Conservation (phyloP, 352 stramenopile species). For the Globisporangium radiosum region DNA sequence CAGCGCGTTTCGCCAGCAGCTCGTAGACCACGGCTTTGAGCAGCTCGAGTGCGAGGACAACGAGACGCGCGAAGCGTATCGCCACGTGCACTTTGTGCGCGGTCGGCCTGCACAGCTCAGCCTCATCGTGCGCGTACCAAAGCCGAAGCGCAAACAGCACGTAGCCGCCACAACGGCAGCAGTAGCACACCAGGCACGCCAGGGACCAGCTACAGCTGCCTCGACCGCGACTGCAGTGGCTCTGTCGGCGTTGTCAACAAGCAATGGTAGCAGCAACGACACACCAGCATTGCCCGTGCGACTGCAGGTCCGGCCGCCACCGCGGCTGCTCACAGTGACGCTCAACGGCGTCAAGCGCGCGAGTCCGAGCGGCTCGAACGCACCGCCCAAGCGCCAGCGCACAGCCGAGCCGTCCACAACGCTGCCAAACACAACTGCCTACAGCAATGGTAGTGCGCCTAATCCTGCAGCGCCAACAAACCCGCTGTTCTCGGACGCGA, state of each 20-base stretch:
- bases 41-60: slow-evolving; percentile 56
- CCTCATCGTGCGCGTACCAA: slow-evolving; percentile 40
- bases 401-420: background rate
- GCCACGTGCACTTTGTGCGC: slow-evolving; percentile 46
- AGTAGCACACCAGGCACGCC: slow-evolving; percentile 1
- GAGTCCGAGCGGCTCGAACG: slow-evolving; percentile 6
- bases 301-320: background rate
- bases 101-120: slow-evolving; percentile 44
- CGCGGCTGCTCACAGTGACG: slow-evolving; percentile 37
- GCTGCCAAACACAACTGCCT: slow-evolving; percentile 4
- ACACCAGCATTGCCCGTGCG: slow-evolving; percentile 1
- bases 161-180: background rate
- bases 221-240: background rate
- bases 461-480: slow-evolving; percentile 14
- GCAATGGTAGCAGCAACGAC: background rate
- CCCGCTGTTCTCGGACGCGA: slow-evolving; percentile 48
- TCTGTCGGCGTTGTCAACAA: no score
- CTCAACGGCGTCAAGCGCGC: slow-evolving; percentile 25
- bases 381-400: slow-evolving; percentile 6
- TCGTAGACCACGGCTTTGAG: slow-evolving; percentile 67
- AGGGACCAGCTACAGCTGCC: background rate
- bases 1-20: slow-evolving; percentile 68
- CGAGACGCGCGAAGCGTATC: slow-evolving; percentile 43
- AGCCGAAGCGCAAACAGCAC: slow-evolving; percentile 7
- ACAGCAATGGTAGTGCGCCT: background rate